Evolutionary conservation across 768 basidiomycete genomes (phyloP).

Genomic region (Pholiota molesta): DNA sequence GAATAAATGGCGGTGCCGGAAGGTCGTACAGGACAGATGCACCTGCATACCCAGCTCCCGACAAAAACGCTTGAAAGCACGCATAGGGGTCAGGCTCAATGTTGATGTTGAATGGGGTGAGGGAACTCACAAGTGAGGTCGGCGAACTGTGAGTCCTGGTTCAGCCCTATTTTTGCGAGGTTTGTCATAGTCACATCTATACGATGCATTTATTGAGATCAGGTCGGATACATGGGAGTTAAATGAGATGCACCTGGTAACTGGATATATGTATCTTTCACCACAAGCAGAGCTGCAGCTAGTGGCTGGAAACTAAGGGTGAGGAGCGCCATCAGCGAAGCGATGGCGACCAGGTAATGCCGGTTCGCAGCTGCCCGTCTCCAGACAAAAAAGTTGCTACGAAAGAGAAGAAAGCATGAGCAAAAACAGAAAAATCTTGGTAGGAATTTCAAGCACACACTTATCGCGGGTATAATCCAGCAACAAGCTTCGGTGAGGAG

Average conservation of each 20-base stretch:
- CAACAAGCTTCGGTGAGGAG: conserved; percentile 52
- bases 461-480: conserved; percentile 59
- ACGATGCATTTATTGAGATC: neutral
- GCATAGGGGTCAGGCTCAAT: neutral
- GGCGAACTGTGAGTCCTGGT: conserved; percentile 45
- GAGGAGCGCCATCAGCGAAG: conserved; percentile 51
- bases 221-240: neutral
- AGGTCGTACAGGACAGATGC: conserved; percentile 51
- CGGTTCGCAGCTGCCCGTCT: conserved; percentile 45
- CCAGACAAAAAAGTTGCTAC: conserved; percentile 53
- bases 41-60: conserved; percentile 58
- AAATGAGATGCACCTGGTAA: conserved; percentile 37
- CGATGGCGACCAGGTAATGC: conserved; percentile 53
- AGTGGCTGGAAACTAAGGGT: conserved; percentile 54
- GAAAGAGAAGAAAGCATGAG: neutral
- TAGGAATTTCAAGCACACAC: conserved; percentile 26
- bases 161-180: conserved; percentile 42
- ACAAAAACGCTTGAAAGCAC: conserved; percentile 44
- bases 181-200: conserved; percentile 42
- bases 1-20: conserved; percentile 47
- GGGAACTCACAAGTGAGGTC: conserved; percentile 48
- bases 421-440: neutral
- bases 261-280: conserved; percentile 46
- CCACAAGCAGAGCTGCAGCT: conserved; percentile 50
- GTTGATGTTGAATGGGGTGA: neutral